Conservation (phyloP, 331 rosid species). For the Spiraea crenata region DNA sequence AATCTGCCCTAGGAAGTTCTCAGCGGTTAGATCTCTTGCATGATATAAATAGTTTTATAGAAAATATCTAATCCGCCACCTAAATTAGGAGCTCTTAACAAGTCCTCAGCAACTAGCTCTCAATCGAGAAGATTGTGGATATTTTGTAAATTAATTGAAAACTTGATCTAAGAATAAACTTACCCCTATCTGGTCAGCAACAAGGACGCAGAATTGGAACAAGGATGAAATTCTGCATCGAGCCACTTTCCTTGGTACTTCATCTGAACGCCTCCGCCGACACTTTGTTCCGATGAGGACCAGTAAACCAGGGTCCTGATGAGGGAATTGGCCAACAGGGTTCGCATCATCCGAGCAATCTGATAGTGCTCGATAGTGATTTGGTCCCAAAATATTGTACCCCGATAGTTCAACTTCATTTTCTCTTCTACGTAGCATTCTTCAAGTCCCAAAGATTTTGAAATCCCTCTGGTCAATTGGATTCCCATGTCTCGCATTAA, state of each 20-base stretch:
- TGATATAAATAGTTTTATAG: too few relatives aligned
- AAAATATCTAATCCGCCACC: too few relatives aligned
- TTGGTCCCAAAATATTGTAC: constrained; percentile 3
- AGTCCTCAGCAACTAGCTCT: too few relatives aligned
- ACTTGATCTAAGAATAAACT: too few relatives aligned
- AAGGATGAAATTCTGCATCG: background rate
- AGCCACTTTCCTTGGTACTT: background rate
- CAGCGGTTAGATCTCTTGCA: too few relatives aligned
- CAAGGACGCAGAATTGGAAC: background rate
- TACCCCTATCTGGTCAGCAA: constrained; percentile 1
- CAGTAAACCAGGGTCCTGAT: background rate
- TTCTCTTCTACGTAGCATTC: background rate
- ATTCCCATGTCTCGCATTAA: background rate
- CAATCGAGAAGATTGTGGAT: too few relatives aligned
- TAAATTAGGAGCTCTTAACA: too few relatives aligned
- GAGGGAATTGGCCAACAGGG: constrained; percentile 3
- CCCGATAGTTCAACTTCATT: background rate
- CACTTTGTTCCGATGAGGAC: background rate
- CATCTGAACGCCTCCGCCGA: background rate
- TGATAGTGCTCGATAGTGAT: background rate
- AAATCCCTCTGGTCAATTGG: background rate
- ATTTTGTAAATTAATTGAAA: too few relatives aligned
- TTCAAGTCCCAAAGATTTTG: background rate
- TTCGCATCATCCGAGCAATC: background rate
- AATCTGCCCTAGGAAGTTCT: background rate